A percentile compares a stretch with the other conserved stretches of the same genome.
These are phyloP conservation scores for Lactifluus hygrophoroides DNA, from an alignment of 768 basidiomycete genomes.

Conservation along the genomic window DNA sequence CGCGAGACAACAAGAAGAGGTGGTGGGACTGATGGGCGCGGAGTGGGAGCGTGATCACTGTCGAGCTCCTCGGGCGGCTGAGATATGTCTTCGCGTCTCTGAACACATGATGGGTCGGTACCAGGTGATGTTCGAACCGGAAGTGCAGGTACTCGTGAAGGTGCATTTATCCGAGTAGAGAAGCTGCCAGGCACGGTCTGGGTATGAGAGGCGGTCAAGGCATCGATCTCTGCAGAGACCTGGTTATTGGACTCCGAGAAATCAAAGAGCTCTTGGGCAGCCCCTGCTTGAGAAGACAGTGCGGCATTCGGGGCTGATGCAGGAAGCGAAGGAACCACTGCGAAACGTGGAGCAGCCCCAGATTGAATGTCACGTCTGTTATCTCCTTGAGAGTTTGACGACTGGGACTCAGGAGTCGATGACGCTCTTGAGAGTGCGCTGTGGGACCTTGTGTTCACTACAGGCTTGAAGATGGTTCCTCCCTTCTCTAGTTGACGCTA, in stretches of 20 bases:
- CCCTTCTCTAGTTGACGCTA: slow-evolving; percentile 51
- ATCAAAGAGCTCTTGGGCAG: background rate
- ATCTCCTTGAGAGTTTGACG: background rate
- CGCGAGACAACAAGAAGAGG: background rate
- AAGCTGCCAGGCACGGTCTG: background rate
- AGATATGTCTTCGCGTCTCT: background rate
- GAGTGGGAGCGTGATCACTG: background rate
- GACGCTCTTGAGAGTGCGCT: slow-evolving; percentile 19
- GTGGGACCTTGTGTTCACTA: slow-evolving; percentile 47
- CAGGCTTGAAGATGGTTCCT: slow-evolving; percentile 58
- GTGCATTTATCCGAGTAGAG: background rate
- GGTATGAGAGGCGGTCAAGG: background rate
- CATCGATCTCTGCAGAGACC: background rate
- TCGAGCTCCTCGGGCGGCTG: background rate
- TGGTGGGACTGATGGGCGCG: background rate
- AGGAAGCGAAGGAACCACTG: background rate
- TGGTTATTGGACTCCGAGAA: background rate
- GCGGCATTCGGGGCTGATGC: background rate
- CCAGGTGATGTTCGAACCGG: background rate
- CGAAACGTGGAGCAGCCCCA: background rate
- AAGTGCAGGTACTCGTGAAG: background rate
- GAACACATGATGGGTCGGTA: background rate
- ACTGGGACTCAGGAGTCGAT: slow-evolving; percentile 19
- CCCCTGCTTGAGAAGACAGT: background rate
- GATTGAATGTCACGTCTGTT: background rate